Evolutionary conservation across 495 filamentous ascomycete species (phyloP).

Genomic region (Physcia stellaris): DNA sequence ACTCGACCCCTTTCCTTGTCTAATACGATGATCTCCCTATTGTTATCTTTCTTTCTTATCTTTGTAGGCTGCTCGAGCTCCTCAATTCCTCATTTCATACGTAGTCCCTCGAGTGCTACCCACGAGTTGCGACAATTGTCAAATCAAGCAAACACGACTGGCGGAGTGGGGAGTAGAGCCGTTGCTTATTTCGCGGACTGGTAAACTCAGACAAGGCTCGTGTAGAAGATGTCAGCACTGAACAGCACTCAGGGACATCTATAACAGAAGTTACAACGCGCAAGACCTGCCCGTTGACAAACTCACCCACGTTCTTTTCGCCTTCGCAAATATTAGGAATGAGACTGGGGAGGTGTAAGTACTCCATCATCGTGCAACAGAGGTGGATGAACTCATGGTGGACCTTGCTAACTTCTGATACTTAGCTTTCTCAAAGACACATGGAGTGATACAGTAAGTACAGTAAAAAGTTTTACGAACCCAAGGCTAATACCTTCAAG

Average conservation of each 20-base stretch:
- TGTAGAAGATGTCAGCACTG: not conserved
- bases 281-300: slow-evolving; percentile 79
- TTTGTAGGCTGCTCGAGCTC: too few species aligned
- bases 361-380: not conserved
- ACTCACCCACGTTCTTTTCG: slow-evolving; percentile 83
- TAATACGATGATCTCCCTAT: too few species aligned
- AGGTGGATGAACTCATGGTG: not conserved
- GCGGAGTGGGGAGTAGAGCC: slow-evolving; percentile 18
- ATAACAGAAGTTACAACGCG: slow-evolving; percentile 69
- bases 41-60: too few species aligned
- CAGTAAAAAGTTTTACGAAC: not conserved
- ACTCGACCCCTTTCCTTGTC: too few species aligned
- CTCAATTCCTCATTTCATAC: too few species aligned
- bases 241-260: slow-evolving; percentile 51
- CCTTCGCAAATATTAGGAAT: slow-evolving; percentile 70
- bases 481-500: slow-evolving; percentile 16
- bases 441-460: slow-evolving; percentile 60
- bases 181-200: slow-evolving; percentile 46
- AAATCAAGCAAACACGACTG: slow-evolving; percentile 2
- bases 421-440: slow-evolving; percentile 58
- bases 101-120: too few species aligned
- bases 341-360: slow-evolving; percentile 65
- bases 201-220: slow-evolving; percentile 10
- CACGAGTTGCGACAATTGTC: too few species aligned
- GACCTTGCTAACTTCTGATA: not conserved